Evolutionary conservation across 306 rosid genomes (phyloP).

Genomic region (Pyrus communis): DNA sequence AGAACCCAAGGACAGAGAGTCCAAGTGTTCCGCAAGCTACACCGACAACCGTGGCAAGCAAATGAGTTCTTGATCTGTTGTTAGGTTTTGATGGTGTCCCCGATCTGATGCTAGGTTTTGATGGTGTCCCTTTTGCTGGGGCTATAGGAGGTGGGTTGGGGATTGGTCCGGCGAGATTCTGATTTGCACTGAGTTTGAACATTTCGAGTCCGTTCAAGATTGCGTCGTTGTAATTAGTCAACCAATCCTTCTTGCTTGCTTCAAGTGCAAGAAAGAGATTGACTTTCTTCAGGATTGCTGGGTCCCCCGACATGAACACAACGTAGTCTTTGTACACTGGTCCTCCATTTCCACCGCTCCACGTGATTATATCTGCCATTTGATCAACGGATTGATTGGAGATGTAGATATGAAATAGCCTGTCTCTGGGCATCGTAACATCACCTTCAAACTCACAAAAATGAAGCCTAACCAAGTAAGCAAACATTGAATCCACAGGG

Average conservation of each 20-base stretch:
- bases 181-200: slow-evolving; percentile 16
- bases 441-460: too few relatives aligned
- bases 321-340: background rate
- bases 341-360: background rate
- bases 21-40: background rate
- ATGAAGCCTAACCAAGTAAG: too few relatives aligned
- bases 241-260: too few relatives aligned
- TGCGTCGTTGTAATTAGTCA: accelerated
- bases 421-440: too few relatives aligned
- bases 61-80: too few relatives aligned
- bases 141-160: background rate
- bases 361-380: accelerated
- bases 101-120: too few relatives aligned
- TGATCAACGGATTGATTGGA: background rate
- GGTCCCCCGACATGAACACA: too few relatives aligned
- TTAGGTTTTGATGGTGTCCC: background rate
- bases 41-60: slow-evolving; percentile 6
- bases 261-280: too few relatives aligned
- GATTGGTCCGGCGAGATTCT: slow-evolving; percentile 20
- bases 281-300: too few relatives aligned
- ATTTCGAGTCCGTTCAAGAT: slow-evolving; percentile 20
- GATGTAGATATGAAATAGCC: background rate
- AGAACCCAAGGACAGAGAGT: background rate
- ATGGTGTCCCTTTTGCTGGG: background rate
- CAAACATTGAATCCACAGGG: too few relatives aligned